Evolutionary conservation across 73 alveolate species (phyloP), one percentile per base, ranked within the genome.

Genomic region (Durusdinium trenchii): DNA sequence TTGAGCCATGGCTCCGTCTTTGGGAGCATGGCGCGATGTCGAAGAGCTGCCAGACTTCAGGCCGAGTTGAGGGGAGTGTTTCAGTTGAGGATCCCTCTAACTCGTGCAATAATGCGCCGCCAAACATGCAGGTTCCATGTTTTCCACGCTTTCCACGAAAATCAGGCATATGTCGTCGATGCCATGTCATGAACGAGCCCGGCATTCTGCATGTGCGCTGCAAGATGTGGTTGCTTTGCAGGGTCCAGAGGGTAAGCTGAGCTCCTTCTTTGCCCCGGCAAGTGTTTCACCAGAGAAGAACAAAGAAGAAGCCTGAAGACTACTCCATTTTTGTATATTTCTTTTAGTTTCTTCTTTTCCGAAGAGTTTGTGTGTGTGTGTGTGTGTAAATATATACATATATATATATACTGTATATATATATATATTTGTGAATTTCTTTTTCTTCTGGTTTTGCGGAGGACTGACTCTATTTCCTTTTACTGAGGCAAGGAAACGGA

Each of bases 111-210:
- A n/a, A n/a, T n/a, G n/a, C n/a, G n/a, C n/a, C n/a, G n/a, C n/a
- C n/a, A n/a, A n/a, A n/a, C n/a, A n/a, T n/a, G n/a, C n/a, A n/a
- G n/a, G n/a, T n/a, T n/a, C n/a, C n/a, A n/a, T n/a, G n/a, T n/a
- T n/a, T n/a, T n/a, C n/a, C n/a, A n/a, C n/a, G n/a, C n/a, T n/a
- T n/a, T n/a, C n/a, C n/a, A n/a, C n/a, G n/a, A n/a, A n/a, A n/a
- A n/a, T n/a, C n/a, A 91, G 98, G 98, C 98, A 91, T 45, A 69
- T 91, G 90, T 35, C 62, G 42, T 76, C 84, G 32, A 91, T 91
- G 98, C 89, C 98, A 10, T 91, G 85, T 36, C 98, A 76, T 4
- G 98, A 91, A 57, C 86, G 89, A 48, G 98, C 85, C 54, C 98
- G 98, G 7, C 98, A 91, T 46, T 91, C 98, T 20, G 47, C 60